Base-by-base conservation (phyloP, 2,329 filamentous ascomycete genomes). In the Xylariomycetidae sp. region DNA sequence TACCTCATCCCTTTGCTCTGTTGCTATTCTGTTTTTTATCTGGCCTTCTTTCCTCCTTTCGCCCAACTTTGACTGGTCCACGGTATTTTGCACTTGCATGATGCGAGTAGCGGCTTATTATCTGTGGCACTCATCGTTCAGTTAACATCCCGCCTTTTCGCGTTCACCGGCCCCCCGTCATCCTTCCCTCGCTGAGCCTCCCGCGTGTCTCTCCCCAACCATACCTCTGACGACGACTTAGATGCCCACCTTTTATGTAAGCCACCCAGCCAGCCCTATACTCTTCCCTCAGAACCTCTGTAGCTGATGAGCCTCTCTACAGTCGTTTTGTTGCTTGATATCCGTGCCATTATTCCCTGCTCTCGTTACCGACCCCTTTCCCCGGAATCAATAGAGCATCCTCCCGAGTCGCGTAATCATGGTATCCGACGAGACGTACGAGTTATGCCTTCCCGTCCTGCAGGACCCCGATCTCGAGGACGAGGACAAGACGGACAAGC, bases 391-490 rank as follows among this genome's bases (percentile, higher is more conserved):
- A 31, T 44, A n/a, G 30, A 32, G 29, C 30, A 34, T 26, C 16
- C 33, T 26, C 32, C 40, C 32, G 34, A 40, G 39, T 45, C 46
- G 35, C 53, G 50, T 62, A 54, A 74, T 42, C 57, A 96, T 97
- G 90, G 82, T 95, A 43, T 86, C 89, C 51, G 90, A 97, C 70
- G 81, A 89, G 50, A 80, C 90, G 36, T 94, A 94, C 69, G 88
- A 96, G 51, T 77, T 92, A 54, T 95, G 88, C 61, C 78, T 94
- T 58, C 86, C 88, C 33, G 77, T 96, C 56, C 76, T 98, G 45
- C 82, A 92, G 66, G 83, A 96, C 63, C 67, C 79, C 38, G 71
- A 74, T 35, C 72, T 95, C 41, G 87, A 94, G 51, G 92, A 97
- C 44, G 92, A 98, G 63, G 90, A 96, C 56, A 94, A 92, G 70